These are phyloP conservation scores for Fusarium protoensiforme DNA, from an alignment of 2,329 filamentous ascomycete species.

Conservation along the genomic window DNA sequence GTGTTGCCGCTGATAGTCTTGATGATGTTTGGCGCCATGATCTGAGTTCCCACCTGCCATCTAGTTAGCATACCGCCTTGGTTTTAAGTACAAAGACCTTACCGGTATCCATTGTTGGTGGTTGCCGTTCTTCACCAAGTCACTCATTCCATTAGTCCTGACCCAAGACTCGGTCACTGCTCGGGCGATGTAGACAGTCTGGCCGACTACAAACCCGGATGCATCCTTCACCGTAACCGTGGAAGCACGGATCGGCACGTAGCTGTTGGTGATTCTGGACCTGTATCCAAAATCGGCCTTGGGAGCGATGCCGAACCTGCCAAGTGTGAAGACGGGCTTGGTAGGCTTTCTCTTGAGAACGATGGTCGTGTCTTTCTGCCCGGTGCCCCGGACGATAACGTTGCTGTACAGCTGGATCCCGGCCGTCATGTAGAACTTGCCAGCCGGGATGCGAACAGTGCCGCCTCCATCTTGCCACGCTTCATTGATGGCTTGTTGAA, in stretches of 20 bases:
- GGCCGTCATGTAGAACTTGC: slow-evolving; percentile 8
- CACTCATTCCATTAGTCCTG: slow-evolving; percentile 14
- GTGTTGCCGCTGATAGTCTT: slow-evolving; percentile 6
- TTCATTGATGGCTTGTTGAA: slow-evolving; percentile 16
- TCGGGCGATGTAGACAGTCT: slow-evolving; percentile 9
- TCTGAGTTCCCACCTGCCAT: background rate
- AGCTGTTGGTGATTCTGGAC: slow-evolving; percentile 11
- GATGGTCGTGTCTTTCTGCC: background rate
- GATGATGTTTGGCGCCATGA: slow-evolving; percentile 13
- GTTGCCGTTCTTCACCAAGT: background rate
- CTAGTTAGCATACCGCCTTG: background rate
- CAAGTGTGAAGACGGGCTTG: slow-evolving; percentile 14
- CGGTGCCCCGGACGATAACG: background rate
- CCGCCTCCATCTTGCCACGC: slow-evolving; percentile 5
- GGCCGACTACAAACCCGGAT: background rate
- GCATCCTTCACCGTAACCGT: background rate
- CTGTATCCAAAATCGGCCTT: background rate
- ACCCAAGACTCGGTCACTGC: slow-evolving; percentile 12
- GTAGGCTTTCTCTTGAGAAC: background rate
- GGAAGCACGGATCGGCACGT: slow-evolving; percentile 5
- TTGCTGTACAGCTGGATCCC: slow-evolving; percentile 5
- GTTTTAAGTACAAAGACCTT: background rate
- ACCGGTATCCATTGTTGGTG: slow-evolving; percentile 17
- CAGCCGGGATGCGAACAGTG: background rate
- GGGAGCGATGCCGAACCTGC: background rate